Evolutionary conservation across 1,139 yeast species (phyloP).

Genomic region (Petasospora rhodanensis): DNA sequence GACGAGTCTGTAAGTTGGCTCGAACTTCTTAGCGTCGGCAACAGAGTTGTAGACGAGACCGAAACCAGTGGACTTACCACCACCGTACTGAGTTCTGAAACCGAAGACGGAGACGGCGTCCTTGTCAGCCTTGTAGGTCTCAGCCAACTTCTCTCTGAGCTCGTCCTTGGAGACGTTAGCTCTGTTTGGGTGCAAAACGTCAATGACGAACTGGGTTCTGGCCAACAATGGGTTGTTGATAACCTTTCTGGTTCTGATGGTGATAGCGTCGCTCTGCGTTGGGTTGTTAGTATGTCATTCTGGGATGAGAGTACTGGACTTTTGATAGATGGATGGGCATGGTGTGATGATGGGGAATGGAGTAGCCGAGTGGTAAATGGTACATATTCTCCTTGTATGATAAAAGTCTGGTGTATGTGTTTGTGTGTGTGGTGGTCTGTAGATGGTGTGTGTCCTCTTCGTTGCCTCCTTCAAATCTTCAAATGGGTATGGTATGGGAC

Average conservation of each 20-base stretch:
- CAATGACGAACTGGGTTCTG: constrained; percentile 99
- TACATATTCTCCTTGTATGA: too few relatives aligned
- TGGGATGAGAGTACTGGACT: background rate
- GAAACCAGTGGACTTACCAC: constrained; percentile 99
- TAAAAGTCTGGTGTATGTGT: too few relatives aligned
- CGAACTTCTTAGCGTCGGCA: constrained; percentile 97
- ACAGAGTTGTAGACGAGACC: constrained; percentile 98
- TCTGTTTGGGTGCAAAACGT: constrained; percentile 99
- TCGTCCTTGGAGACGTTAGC: constrained; percentile 99
- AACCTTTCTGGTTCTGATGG: constrained; percentile 99
- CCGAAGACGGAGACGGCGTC: constrained; percentile 98
- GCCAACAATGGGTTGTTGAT: constrained; percentile 99
- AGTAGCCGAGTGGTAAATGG: too few relatives aligned
- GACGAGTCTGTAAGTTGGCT: constrained; percentile 98
- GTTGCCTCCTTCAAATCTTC: too few relatives aligned
- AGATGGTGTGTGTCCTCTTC: too few relatives aligned
- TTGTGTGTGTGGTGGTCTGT: too few relatives aligned
- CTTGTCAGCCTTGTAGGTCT: constrained; percentile 96
- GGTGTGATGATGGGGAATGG: background rate
- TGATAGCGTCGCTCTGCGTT: constrained; percentile 77
- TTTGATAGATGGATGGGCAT: background rate
- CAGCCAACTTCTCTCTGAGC: constrained; percentile 96
- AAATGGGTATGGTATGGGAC: too few relatives aligned
- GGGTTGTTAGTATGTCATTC: constrained; percentile 18
- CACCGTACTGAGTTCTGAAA: constrained; percentile 99